A percentile compares a stretch with the other conserved stretches of the same genome.
Conservation (phyloP, 352 stramenopile species). For the Globisporangium iwayamae region DNA sequence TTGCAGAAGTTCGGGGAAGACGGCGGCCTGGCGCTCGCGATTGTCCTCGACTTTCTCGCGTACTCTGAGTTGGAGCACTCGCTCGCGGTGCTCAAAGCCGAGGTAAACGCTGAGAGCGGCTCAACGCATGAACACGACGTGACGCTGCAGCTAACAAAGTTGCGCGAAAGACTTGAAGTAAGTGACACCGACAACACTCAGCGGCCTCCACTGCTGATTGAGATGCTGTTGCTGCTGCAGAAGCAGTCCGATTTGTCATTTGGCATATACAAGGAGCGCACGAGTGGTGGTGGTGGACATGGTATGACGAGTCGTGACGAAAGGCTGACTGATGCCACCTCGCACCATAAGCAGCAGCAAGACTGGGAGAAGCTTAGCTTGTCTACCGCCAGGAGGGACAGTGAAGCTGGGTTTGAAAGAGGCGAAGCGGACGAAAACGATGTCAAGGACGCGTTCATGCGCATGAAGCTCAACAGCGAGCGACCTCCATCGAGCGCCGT, state of each 20-base stretch:
- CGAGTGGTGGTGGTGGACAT: background rate
- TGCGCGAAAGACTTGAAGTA: slow-evolving; percentile 18
- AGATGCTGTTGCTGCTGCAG: slow-evolving; percentile 17
- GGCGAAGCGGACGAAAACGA: background rate
- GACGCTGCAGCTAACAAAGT: background rate
- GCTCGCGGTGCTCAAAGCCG: slow-evolving; percentile 42
- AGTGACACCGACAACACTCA: background rate
- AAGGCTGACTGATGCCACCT: background rate
- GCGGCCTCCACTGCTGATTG: slow-evolving; percentile 24
- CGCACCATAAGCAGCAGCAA: slow-evolving; percentile 1
- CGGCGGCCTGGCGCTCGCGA: slow-evolving; percentile 35
- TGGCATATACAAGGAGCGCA: background rate
- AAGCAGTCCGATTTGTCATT: background rate
- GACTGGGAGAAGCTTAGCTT: background rate
- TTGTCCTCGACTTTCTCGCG: slow-evolving; percentile 55
- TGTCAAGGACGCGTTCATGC: background rate
- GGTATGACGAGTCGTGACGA: background rate
- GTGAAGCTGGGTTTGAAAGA: background rate
- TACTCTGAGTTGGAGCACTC: slow-evolving; percentile 62
- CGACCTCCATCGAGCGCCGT: background rate
- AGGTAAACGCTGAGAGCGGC: slow-evolving; percentile 25
- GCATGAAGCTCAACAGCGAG: background rate
- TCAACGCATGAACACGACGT: background rate
- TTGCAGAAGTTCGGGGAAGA: slow-evolving; percentile 24
- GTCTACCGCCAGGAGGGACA: background rate